These are phyloP conservation scores for Escovopsis weberi DNA, from an alignment of 2,329 filamentous ascomycete species.

Conservation along the genomic window DNA sequence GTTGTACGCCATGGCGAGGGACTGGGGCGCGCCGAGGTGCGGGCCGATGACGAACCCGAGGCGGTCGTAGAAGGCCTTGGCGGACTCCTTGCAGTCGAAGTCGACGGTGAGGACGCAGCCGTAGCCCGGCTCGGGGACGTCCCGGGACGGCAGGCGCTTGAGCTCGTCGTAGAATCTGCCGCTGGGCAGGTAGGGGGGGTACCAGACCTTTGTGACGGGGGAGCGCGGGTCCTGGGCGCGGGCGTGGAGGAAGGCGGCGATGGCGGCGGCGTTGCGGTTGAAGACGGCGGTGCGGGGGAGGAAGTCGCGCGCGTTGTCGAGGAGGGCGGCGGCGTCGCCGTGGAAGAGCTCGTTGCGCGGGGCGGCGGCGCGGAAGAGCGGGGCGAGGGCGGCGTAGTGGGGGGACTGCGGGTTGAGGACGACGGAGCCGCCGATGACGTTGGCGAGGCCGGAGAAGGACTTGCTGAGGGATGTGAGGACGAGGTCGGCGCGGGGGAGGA, in stretches of 20 bases:
- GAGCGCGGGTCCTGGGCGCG: constrained; percentile 15
- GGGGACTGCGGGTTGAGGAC: constrained; percentile 33
- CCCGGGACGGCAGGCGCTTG: constrained; percentile 22
- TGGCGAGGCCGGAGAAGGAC: constrained; percentile 39
- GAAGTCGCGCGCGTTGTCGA: constrained; percentile 30
- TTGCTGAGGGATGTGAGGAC: constrained; percentile 42
- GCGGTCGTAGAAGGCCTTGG: constrained; percentile 34
- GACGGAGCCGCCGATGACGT: constrained; percentile 38
- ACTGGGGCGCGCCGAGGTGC: constrained; percentile 38
- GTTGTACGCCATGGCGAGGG: constrained; percentile 33
- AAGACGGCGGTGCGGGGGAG: constrained; percentile 22
- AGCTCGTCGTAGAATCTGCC: constrained; percentile 20
- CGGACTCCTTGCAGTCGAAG: constrained; percentile 25
- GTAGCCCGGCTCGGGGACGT: constrained; percentile 35
- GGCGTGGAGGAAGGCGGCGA: constrained; percentile 24
- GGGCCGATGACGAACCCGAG: constrained; percentile 35
- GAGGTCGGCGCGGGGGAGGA: constrained; percentile 33
- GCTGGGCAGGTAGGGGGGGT: constrained; percentile 25
- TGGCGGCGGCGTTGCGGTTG: constrained; percentile 29
- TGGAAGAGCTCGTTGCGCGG: constrained; percentile 31
- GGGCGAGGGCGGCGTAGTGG: constrained; percentile 22
- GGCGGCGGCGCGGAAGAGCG: constrained; percentile 12
- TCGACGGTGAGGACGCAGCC: constrained; percentile 40
- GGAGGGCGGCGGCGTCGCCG: constrained; percentile 30
- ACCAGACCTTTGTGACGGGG: constrained; percentile 26